phyloP scores from a whole-genome alignment of 176 grass and related monocot genomes.

The Oryza glaberrima region DNA sequence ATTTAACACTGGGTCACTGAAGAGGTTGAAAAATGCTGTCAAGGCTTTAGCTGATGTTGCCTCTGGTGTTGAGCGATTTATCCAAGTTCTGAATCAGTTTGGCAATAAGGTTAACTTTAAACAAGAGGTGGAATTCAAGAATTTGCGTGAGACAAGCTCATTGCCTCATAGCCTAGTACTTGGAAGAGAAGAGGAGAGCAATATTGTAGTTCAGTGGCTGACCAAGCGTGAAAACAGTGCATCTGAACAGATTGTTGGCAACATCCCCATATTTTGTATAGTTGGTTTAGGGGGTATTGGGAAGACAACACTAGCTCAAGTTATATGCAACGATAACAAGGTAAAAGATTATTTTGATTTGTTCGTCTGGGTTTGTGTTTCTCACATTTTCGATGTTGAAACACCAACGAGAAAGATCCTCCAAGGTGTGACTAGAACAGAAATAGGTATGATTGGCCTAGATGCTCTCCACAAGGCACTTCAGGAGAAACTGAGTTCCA shows the following conservation, averaged over 20 bases:
- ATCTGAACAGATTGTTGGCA: neutral
- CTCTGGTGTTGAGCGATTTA: constrained; percentile 20
- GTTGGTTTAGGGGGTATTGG: constrained; percentile 55
- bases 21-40: constrained; percentile 22
- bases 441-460: constrained; percentile 8
- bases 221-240: neutral
- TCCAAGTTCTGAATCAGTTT: neutral
- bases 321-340: constrained; percentile 41
- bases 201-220: constrained; percentile 17
- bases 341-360: constrained; percentile 40
- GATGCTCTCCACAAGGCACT: constrained; percentile 40
- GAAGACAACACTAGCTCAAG: constrained; percentile 47
- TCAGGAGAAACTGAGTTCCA: constrained; percentile 25
- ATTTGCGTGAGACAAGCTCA: constrained; percentile 19
- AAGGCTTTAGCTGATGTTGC: neutral
- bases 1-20: constrained; percentile 16
- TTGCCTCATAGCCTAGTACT: neutral
- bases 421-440: constrained; percentile 7
- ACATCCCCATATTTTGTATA: constrained; percentile 47
- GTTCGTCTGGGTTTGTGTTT: constrained; percentile 52
- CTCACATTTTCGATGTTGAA: constrained; percentile 45
- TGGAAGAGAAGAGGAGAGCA: constrained; percentile 35
- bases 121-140: neutral
- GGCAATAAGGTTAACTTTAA: neutral
- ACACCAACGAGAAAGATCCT: constrained; percentile 54